Percentiles rank a stretch among this genome's conserved stretches.
These are phyloP conservation scores for Alternaria solani DNA, from an alignment of 2,329 filamentous ascomycete genomes.

Conservation along the genomic window DNA sequence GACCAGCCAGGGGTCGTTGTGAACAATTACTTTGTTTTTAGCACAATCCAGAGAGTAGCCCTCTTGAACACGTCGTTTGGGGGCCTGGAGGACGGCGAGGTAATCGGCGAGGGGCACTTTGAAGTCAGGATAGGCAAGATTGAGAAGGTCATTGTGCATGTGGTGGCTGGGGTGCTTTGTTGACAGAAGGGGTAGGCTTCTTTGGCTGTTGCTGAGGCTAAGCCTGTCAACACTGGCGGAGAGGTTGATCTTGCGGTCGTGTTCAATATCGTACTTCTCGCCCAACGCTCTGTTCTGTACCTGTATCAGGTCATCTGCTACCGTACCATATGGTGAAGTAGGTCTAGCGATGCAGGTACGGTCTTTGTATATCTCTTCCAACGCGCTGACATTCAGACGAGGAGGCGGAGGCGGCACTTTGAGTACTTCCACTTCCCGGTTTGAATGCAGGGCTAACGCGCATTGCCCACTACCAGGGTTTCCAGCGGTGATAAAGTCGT, in stretches of 20 bases:
- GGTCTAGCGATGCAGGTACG: slow-evolving; percentile 43
- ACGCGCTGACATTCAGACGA: slow-evolving; percentile 53
- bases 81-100: slow-evolving; percentile 49
- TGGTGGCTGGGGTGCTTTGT: slow-evolving; percentile 42
- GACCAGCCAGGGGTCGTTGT: slow-evolving; percentile 76
- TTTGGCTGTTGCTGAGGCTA: slow-evolving; percentile 44
- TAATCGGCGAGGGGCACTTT: slow-evolving; percentile 45
- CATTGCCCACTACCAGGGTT: slow-evolving; percentile 57
- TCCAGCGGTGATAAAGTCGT: slow-evolving; percentile 65
- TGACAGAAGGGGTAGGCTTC: slow-evolving; percentile 39
- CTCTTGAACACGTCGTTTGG: slow-evolving; percentile 63
- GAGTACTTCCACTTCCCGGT: slow-evolving; percentile 60
- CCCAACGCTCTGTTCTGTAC: slow-evolving; percentile 43
- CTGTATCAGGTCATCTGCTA: slow-evolving; percentile 47
- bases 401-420: slow-evolving; percentile 57
- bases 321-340: slow-evolving; percentile 36
- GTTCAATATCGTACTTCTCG: slow-evolving; percentile 38
- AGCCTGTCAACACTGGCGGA: slow-evolving; percentile 41
- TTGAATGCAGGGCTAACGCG: slow-evolving; percentile 62
- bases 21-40: slow-evolving; percentile 71
- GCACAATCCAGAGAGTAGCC: slow-evolving; percentile 66
- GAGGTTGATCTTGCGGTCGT: slow-evolving; percentile 33
- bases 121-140: slow-evolving; percentile 46
- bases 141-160: slow-evolving; percentile 49
- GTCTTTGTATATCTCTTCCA: slow-evolving; percentile 54